Evolutionary conservation across 441 rosid species (phyloP), one percentile per base, ranked within the genome.

Genomic region (Gossypium lobatum): DNA sequence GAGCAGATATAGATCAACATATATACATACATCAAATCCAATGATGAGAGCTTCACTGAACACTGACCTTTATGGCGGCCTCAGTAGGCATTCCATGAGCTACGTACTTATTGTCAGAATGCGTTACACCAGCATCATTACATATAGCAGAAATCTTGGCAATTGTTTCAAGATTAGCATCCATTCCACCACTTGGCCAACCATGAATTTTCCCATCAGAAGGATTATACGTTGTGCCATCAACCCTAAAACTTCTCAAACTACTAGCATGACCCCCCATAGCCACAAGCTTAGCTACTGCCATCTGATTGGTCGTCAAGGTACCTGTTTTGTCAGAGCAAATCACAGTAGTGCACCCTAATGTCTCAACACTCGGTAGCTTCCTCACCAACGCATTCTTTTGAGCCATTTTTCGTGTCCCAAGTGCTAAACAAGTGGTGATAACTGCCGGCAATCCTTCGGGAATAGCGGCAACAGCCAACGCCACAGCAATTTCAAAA

Each of bases 11-110:
- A 57, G 31, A 77, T 64, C 25, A 65, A 64, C 23, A 69, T 28
- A 28, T 23, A 48, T 48, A 31, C 8, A 46, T 31, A 10, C 66
- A 21, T 10, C 46, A 45, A 62, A 48, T 52, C 54, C 10, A 20
- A 3, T 45, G 16, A 25, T 34, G 4, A 52, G n/a, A 34, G 9
- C 45, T 13, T 52, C 62, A 73, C 16, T n/a, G 28, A 23, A 45
- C 31, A 65, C 6, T 13, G 55, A 65, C 11, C 88, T 79, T 76
- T 26, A 85, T 72, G 13, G 88, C 86, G 64, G 86, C 88, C 74
- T 85, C 86, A 8, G 88, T 83, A 31, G 88, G 86, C 85, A 85
- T 83, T n/a, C 88, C 88, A 57, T 80, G 80, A 64, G 88, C 72
- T 25, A 80, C 76, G 72, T 77, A 81, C 78, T 83, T 80, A 42